Evolutionary conservation across 805 yeast genomes (phyloP).

Genomic region (Metschnikowia kunwiensis): DNA sequence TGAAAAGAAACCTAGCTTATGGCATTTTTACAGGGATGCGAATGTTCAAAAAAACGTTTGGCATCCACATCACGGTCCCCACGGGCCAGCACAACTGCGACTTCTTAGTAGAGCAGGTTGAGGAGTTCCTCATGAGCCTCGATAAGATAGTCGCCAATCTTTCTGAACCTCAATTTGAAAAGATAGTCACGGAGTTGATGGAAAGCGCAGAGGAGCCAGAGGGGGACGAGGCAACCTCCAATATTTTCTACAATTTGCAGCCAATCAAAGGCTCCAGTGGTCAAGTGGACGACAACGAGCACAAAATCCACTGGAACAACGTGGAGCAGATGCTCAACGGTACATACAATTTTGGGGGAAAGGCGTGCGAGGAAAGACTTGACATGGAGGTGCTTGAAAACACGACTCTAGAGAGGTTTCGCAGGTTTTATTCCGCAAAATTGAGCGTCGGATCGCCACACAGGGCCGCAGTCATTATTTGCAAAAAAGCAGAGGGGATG

Average conservation of each 20-base stretch:
- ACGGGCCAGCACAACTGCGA: conserved; percentile 46
- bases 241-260: conserved; percentile 21
- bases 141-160: conserved; percentile 29
- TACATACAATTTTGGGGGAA: conserved; percentile 39
- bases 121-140: conserved; percentile 45
- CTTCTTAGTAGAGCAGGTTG: conserved; percentile 43
- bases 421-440: conserved; percentile 30
- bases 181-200: conserved; percentile 1
- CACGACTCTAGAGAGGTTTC: conserved; percentile 32
- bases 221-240: conserved; percentile 18
- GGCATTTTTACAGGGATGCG: conserved; percentile 56
- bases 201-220: conserved; percentile 18
- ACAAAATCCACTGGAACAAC: conserved; percentile 39
- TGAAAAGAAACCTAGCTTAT: conserved; percentile 60
- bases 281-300: conserved; percentile 15
- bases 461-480: conserved; percentile 34
- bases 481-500: conserved; percentile 14
- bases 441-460: conserved; percentile 35
- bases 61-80: conserved; percentile 56
- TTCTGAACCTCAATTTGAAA: conserved; percentile 31
- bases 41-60: conserved; percentile 48
- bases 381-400: conserved; percentile 30
- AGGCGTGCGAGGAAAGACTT: conserved; percentile 29
- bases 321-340: conserved; percentile 50
- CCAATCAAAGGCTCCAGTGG: conserved; percentile 31